These are phyloP conservation scores for Alternaria solani DNA, from an alignment of 2,329 filamentous ascomycete genomes.

Conservation along the genomic window DNA sequence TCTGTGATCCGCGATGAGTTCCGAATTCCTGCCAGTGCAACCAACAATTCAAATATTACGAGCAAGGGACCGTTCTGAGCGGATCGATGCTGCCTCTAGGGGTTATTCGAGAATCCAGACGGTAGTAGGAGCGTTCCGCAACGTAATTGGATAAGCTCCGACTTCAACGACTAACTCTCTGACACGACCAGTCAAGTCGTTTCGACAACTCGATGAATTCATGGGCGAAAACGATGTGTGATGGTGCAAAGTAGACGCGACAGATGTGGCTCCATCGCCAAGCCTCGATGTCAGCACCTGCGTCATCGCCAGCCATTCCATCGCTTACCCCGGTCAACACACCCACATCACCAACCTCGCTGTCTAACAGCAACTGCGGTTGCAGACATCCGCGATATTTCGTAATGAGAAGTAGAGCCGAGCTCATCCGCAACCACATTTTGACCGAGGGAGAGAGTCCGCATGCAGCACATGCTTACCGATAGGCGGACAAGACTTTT, in stretches of 20 bases:
- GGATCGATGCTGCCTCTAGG: background rate
- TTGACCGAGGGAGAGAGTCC: constrained; percentile 8
- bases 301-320: constrained; percentile 22
- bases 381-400: background rate
- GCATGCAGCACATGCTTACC: constrained; percentile 1
- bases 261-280: constrained; percentile 15
- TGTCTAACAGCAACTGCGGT: background rate
- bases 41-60: background rate
- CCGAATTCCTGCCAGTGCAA: background rate
- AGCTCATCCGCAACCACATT: constrained; percentile 18
- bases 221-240: background rate
- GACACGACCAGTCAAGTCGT: background rate
- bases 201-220: background rate
- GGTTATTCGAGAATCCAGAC: background rate
- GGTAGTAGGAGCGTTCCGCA: background rate
- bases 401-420: constrained; percentile 11
- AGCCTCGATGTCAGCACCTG: constrained; percentile 11
- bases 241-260: background rate
- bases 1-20: background rate
- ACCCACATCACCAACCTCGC: constrained; percentile 6
- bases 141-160: background rate
- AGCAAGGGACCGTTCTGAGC: background rate
- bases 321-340: constrained; percentile 17
- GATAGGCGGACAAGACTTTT: background rate
- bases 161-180: background rate